Base-by-base conservation (phyloP, 2,329 filamentous ascomycete species). In the Boeremia exigua region DNA sequence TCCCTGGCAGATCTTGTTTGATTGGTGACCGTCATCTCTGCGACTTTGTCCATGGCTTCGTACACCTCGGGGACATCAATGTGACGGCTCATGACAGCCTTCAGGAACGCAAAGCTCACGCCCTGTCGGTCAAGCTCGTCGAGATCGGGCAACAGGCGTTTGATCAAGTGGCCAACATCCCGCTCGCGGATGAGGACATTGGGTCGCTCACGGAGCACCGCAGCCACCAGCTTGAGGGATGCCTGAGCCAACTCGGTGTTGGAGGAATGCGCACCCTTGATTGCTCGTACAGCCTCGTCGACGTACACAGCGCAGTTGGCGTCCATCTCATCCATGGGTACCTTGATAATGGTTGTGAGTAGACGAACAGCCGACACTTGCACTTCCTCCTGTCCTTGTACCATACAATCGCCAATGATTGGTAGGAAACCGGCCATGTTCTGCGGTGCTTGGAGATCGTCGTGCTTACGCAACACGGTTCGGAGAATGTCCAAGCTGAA, bases 11-110 rank as follows among this genome's bases (percentile, higher is more conserved):
- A 88, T 65, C 90, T 89, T 65, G 96, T 93, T 60, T 96, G 91
- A 71, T 98, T 98, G 39, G 90, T 96, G 53, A 99, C 90, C 93
- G 98, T 98, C 73, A 97, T 89, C 3, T 86, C 88, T 42, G 92
- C 91, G 1, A 75, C 70, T 67, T 92, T 88, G 72, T 99, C 95
- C 60, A 97, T 84, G 8, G 90, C 88, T 70, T 98, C 94, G 71
- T 99, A 99, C 28, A 99, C 88, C 37, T 89, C 84, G 0, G 93
- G 88, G 7, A 96, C 92, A 67, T 96, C 85, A 38, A 98, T 82
- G 71, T 90, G 94, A 15, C 93, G 86, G 48, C 91, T 89, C 70
- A 99, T 85, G 25, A 98, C 87, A 0, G 92, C 90, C 37, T 93
- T 89, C 55, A 99, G 78, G 76, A 99, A 98, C 69, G 91, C 96